These are phyloP conservation scores for Linaria vulgaris DNA, from an alignment of 257 asterid species.

Conservation along the genomic window DNA sequence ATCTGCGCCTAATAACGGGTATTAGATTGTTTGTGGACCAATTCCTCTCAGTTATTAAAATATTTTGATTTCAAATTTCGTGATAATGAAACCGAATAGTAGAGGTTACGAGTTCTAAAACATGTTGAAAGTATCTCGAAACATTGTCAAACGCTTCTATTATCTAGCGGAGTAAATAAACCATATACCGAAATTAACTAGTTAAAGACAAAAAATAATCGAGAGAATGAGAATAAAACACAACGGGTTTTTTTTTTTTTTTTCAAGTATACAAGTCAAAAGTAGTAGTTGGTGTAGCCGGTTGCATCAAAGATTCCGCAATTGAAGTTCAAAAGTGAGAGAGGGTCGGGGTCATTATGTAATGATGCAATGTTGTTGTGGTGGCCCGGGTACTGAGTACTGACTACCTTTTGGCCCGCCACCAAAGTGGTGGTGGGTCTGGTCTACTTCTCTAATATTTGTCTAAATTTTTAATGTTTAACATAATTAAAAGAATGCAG, in stretches of 20 bases:
- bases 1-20: too few relatives aligned
- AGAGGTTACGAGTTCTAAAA: too few relatives aligned
- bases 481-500: constrained; percentile 12
- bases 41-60: too few relatives aligned
- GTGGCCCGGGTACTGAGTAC: constrained; percentile 5
- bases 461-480: constrained; percentile 15
- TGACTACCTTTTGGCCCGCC: constrained; percentile 26
- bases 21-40: too few relatives aligned
- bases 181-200: too few relatives aligned
- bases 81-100: too few relatives aligned
- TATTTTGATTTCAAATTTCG: too few relatives aligned
- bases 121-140: too few relatives aligned
- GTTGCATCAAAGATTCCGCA: constrained; percentile 29
- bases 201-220: too few relatives aligned
- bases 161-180: too few relatives aligned
- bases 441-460: constrained; percentile 17
- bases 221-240: background rate
- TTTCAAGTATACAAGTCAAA: constrained; percentile 19
- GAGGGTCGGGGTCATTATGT: constrained; percentile 28
- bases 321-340: constrained; percentile 28
- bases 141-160: too few relatives aligned
- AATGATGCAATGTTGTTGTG: constrained; percentile 38
- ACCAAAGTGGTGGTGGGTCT: constrained; percentile 14
- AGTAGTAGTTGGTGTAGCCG: constrained; percentile 27
- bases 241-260: background rate